Evolutionary conservation across 2,329 filamentous ascomycete species (phyloP), one percentile per base, ranked within the genome.

Genomic region (Hypoxylon sp.): DNA sequence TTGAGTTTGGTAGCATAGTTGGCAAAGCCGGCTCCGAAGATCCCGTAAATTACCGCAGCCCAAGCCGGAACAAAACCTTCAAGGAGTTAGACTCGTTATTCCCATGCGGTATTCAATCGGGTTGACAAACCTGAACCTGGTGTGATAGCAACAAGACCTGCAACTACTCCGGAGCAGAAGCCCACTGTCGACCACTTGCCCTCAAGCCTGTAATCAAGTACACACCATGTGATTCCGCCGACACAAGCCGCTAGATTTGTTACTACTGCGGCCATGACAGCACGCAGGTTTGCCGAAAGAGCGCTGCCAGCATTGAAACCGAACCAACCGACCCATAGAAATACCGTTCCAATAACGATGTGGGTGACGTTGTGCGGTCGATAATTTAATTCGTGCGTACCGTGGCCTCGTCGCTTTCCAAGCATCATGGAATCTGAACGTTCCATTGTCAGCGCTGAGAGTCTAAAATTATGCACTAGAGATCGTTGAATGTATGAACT

Each of bases 251-350:
- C 91, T 31, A 97, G 83, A 79, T 97, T 96, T 59, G 94, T 97
- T 47, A 95, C 92, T 1, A 95, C 86, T 10, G 92, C 92, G 48
- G 94, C 94, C 90, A 97, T 94, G 74, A 97, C 87, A 48, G 93
- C 93, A 53, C 94, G 91, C 77, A 97, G 81, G 80, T 96, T 97
- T 57, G 93, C 93, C 53, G 90, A 86, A 61, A 96, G 84, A 13
- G 93, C 94, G 14, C 91, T 94, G 71, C 94, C 94, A 54, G 92
- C 93, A 75, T 97, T 97, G 88, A 97, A 97, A 52, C 94, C 94
- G 76, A 97, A 97, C 94, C 94, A 97, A 59, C 94, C 94, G 14
- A 97, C 92, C 94, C 94, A 97, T 14, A 97, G 89, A 82, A 97
- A 97, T 51, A 97, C 93, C 2, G 94, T 97, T 31, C 94, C 94